Conservation (phyloP, 257 asterid species). For the Solanum pinnatisectum region DNA sequence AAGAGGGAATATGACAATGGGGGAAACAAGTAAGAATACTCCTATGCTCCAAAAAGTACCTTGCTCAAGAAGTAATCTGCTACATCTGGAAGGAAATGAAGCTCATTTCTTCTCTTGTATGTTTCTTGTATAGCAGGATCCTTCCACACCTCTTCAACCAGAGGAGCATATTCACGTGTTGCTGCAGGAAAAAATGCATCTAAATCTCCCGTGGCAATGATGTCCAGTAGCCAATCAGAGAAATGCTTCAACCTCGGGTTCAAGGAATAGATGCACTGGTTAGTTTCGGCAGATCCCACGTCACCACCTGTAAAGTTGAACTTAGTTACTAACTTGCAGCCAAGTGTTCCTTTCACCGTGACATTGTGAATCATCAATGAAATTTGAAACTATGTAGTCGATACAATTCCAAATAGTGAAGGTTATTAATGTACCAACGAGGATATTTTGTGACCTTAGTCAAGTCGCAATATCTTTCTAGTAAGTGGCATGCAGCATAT, state of each 20-base stretch:
- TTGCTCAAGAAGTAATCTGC: conserved; percentile 84
- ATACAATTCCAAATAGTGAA: not conserved
- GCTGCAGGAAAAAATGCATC: conserved; percentile 56
- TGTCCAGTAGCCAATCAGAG: conserved; percentile 91
- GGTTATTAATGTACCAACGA: not conserved
- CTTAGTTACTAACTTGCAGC: not conserved
- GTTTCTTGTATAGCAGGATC: conserved; percentile 77
- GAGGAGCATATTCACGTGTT: not conserved
- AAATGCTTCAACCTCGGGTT: conserved; percentile 59
- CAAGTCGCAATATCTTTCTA: not conserved
- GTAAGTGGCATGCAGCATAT: not conserved
- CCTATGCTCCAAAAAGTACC: conserved; percentile 25
- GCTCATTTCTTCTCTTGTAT: conserved; percentile 63
- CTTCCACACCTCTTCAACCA: not conserved
- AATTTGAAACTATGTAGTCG: not conserved
- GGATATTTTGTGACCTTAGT: not conserved
- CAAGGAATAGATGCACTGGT: conserved; percentile 14
- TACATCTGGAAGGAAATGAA: conserved; percentile 86
- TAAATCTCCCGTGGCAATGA: conserved; percentile 85
- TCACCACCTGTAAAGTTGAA: not conserved
- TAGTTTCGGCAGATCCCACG: conserved; percentile 6
- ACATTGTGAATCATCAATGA: not conserved
- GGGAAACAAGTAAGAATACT: not conserved
- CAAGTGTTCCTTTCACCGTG: not conserved
- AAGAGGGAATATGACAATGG: not conserved